Evolutionary conservation across 345 rosid genomes (phyloP).

Genomic region (Rhizophora mangle): DNA sequence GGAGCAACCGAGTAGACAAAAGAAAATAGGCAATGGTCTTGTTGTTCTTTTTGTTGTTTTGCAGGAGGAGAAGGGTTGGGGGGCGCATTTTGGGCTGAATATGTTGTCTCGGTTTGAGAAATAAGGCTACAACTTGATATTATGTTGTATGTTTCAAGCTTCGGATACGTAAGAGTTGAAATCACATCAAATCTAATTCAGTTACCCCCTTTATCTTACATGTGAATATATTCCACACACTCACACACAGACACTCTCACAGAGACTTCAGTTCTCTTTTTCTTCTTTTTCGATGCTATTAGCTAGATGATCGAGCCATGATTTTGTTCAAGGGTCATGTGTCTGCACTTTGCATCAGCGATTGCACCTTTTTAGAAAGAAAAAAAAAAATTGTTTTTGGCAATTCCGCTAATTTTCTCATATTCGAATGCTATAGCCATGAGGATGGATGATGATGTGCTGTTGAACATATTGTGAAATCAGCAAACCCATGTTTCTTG

Average conservation of each 20-base stretch:
- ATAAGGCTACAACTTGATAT: not conserved
- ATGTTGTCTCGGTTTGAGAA: not conserved
- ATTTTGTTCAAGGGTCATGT: not conserved
- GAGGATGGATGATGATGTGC: too few relatives aligned
- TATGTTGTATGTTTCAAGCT: not conserved
- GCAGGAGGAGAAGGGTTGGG: not conserved
- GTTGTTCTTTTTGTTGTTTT: not conserved
- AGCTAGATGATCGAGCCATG: not conserved
- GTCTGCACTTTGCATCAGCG: not conserved
- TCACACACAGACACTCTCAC: too few relatives aligned
- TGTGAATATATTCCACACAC: not conserved
- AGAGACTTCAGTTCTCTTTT: too few relatives aligned
- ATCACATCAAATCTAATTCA: slow-evolving; percentile 1
- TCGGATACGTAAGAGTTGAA: slow-evolving; percentile 2
- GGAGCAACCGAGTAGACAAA: slow-evolving; percentile 30
- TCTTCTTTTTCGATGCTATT: not conserved
- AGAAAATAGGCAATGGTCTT: slow-evolving; percentile 16
- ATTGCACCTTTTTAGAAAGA: too few relatives aligned
- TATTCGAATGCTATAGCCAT: too few relatives aligned
- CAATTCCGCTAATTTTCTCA: too few relatives aligned
- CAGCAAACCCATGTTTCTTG: too few relatives aligned
- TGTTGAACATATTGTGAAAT: too few relatives aligned
- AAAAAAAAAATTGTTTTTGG: too few relatives aligned
- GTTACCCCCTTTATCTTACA: not conserved
- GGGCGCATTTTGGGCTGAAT: not conserved